Conservation (phyloP, 139 green algal species). For the Coelastrella sp. region DNA sequence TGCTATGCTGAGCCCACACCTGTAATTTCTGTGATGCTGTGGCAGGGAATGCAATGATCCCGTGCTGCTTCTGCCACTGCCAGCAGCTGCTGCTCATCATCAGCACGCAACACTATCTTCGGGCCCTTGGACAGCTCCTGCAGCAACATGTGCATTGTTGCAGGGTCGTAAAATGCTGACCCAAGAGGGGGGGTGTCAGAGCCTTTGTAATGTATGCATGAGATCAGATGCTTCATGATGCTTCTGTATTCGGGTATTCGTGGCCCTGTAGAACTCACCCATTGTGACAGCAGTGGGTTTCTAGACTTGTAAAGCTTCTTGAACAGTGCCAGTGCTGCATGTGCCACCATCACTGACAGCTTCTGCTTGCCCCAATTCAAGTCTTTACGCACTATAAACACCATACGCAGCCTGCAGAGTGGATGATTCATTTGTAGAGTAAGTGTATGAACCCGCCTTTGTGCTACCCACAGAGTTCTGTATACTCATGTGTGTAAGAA, state of each 20-base stretch:
- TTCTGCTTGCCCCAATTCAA: slow-evolving; percentile 31
- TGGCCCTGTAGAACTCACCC: no score
- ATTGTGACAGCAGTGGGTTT: slow-evolving; percentile 5
- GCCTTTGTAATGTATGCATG: neutral
- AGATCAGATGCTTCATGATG: no score
- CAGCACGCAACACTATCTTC: slow-evolving; percentile 38
- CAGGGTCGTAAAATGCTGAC: no score
- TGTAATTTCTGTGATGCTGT: slow-evolving; percentile 39
- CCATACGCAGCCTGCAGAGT: slow-evolving; percentile 37
- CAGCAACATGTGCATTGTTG: no score
- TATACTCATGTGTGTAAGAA: no score
- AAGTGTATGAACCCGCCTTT: neutral
- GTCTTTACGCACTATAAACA: slow-evolving; percentile 35
- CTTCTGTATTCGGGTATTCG: neutral
- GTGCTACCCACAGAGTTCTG: neutral
- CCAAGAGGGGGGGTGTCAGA: no score
- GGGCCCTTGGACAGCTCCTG: slow-evolving; percentile 34
- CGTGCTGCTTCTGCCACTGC: neutral
- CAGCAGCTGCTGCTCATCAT: slow-evolving; percentile 21
- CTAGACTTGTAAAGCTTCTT: slow-evolving; percentile 42
- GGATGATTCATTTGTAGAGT: neutral
- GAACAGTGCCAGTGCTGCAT: slow-evolving; percentile 31
- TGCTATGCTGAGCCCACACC: no score
- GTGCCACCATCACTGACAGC: slow-evolving; percentile 21
- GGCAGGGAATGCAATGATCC: neutral